Percentiles rank a stretch among this genome's conserved stretches.
Evolutionary conservation across 495 filamentous ascomycete species (phyloP).

Genomic region (Chaetomium fimeti): DNA sequence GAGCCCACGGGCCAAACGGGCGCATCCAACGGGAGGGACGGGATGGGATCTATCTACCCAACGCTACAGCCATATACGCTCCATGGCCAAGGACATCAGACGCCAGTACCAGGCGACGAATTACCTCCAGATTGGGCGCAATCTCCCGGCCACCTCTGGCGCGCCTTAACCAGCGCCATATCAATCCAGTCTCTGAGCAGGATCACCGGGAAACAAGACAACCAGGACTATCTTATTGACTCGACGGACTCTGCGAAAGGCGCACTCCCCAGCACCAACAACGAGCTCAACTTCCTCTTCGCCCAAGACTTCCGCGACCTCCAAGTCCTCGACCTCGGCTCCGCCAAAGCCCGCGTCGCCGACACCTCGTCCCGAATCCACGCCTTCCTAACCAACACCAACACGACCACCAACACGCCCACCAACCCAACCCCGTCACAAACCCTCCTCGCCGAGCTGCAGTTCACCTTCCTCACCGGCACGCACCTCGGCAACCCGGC

Average conservation of each 20-base stretch:
- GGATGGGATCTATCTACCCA: constrained; percentile 38
- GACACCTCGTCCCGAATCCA: constrained; percentile 39
- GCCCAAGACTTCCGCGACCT: constrained; percentile 63
- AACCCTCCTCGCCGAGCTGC: constrained; percentile 79
- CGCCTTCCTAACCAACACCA: constrained; percentile 20
- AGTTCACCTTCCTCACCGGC: constrained; percentile 80
- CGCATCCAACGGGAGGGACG: constrained; percentile 35
- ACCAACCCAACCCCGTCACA: constrained; percentile 23
- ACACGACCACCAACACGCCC: neutral
- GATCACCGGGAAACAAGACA: constrained; percentile 45
- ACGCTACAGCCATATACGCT: constrained; percentile 43
- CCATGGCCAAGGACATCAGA: neutral
- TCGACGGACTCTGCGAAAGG: constrained; percentile 41
- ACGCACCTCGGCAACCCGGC: constrained; percentile 80
- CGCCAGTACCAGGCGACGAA: neutral
- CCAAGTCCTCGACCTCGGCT: constrained; percentile 58
- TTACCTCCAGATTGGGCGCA: constrained; percentile 12
- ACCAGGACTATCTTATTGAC: constrained; percentile 53
- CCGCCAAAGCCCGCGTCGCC: constrained; percentile 23
- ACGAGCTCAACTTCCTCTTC: constrained; percentile 54
- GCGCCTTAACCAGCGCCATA: constrained; percentile 52
- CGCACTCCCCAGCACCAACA: constrained; percentile 8
- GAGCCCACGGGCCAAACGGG: constrained; percentile 43
- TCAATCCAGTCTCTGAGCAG: constrained; percentile 45
- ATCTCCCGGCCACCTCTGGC: constrained; percentile 37